Evolutionary conservation across 2,329 filamentous ascomycete genomes (phyloP).

Genomic region (Trichoderma arundinaceum): DNA sequence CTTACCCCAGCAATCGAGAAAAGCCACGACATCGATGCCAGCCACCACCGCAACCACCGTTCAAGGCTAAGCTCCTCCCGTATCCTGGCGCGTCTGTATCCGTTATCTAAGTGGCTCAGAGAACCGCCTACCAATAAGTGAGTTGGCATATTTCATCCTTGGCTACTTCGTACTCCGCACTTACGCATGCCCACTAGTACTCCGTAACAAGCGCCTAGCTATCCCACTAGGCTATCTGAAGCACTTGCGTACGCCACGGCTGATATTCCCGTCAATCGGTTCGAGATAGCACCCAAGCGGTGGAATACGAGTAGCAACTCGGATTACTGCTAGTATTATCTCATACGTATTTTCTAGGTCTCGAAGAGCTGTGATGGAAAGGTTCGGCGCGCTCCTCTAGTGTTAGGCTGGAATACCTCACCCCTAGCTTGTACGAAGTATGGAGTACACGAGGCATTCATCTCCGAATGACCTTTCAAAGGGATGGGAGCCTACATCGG

Average conservation of each 20-base stretch:
- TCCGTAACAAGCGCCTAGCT: not conserved
- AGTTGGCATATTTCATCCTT: not conserved
- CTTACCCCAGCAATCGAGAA: slow-evolving; percentile 1
- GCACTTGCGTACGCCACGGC: slow-evolving; percentile 14
- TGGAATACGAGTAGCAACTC: not conserved
- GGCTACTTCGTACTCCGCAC: not conserved
- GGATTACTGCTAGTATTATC: not conserved
- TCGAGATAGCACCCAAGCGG: not conserved
- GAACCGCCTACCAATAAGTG: not conserved
- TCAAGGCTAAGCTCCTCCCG: slow-evolving; percentile 21
- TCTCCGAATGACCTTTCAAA: not conserved
- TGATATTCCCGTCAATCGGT: slow-evolving; percentile 20
- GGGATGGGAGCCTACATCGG: not conserved
- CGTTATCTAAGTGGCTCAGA: slow-evolving; percentile 1
- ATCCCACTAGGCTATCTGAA: slow-evolving; percentile 7
- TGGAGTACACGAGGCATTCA: slow-evolving; percentile 13
- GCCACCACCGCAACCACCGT: slow-evolving; percentile 15
- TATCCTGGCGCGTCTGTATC: slow-evolving; percentile 17
- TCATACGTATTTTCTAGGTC: not conserved
- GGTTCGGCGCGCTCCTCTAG: slow-evolving; percentile 14
- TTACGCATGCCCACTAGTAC: not conserved
- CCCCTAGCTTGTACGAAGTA: not conserved
- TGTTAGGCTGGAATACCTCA: slow-evolving; percentile 4
- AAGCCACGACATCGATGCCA: not conserved
- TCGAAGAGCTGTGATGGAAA: not conserved